A percentile compares a stretch with the other conserved stretches of the same genome.
Conservation (phyloP, 106 monocot genomes). For the Agapanthus africanus region DNA sequence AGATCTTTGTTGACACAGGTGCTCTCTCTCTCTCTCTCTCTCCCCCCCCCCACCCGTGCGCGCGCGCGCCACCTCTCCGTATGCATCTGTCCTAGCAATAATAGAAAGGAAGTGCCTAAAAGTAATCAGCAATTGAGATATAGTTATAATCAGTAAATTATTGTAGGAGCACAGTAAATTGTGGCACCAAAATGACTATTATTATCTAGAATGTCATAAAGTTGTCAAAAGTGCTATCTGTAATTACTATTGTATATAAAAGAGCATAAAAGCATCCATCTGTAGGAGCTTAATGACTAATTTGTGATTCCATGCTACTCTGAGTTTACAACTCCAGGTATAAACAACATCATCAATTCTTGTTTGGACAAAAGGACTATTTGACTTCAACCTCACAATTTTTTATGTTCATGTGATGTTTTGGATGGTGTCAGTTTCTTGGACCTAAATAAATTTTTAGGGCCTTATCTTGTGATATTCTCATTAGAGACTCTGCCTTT, state of each 20-base stretch:
- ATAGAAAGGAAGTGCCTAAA: too few relatives aligned
- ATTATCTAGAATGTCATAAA: neutral
- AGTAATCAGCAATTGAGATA: too few relatives aligned
- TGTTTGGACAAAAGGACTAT: neutral
- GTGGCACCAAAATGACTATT: neutral
- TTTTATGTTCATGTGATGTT: too few relatives aligned
- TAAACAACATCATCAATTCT: neutral
- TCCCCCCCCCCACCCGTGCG: neutral
- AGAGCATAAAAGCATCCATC: neutral
- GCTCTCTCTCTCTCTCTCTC: neutral
- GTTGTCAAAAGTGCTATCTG: neutral
- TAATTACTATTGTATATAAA: neutral
- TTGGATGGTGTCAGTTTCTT: neutral
- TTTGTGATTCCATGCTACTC: neutral
- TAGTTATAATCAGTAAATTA: too few relatives aligned
- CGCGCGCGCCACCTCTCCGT: neutral
- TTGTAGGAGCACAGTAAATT: too few relatives aligned
- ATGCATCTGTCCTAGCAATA: neutral
- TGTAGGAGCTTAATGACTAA: neutral
- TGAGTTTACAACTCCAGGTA: neutral
- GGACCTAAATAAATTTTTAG: neutral
- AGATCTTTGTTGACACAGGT: constrained; percentile 67
- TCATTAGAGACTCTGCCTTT: neutral
- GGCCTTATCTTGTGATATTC: neutral
- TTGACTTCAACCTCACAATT: neutral